A percentile compares a stretch with the other conserved stretches of the same genome.
These are phyloP conservation scores for Epichloe scottii DNA, from an alignment of 2,329 filamentous ascomycete species.

Conservation along the genomic window DNA sequence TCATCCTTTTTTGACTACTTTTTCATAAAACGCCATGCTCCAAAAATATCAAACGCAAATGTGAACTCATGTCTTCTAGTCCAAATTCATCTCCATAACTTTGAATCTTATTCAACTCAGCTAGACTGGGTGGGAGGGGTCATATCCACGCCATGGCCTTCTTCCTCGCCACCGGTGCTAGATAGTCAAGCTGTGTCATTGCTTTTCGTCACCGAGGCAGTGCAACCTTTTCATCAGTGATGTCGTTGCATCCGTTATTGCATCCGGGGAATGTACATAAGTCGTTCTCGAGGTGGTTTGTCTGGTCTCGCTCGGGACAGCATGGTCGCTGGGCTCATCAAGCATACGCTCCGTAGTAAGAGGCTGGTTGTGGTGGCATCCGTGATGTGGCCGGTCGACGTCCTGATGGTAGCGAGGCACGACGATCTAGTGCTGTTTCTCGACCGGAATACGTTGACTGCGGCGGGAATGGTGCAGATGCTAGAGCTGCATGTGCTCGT, in stretches of 20 bases:
- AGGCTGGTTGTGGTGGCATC: not conserved
- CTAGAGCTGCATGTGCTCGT: not conserved
- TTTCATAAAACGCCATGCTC: not conserved
- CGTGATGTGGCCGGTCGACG: slow-evolving; percentile 2
- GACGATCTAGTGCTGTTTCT: slow-evolving; percentile 1
- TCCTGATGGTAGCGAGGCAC: not conserved
- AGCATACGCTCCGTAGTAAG: slow-evolving; percentile 4
- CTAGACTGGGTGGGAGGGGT: not conserved
- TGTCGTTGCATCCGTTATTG: slow-evolving; percentile 4
- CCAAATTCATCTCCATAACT: not conserved
- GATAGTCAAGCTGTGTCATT: not conserved
- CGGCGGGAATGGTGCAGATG: not conserved
- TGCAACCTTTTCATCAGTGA: not conserved
- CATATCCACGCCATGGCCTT: not conserved
- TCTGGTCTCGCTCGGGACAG: not conserved
- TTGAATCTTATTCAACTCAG: not conserved
- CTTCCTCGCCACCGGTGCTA: not conserved
- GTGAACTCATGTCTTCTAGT: not conserved
- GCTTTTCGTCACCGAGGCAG: not conserved
- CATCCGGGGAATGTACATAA: not conserved
- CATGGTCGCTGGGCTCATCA: not conserved
- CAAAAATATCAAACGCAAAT: not conserved
- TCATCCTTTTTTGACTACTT: not conserved
- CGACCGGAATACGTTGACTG: slow-evolving; percentile 1
- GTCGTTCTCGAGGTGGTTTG: not conserved